Percentiles rank a stretch among this genome's conserved stretches.
phyloP scores from a whole-genome alignment of 495 filamentous ascomycete genomes.

The Lepraria neglecta region DNA sequence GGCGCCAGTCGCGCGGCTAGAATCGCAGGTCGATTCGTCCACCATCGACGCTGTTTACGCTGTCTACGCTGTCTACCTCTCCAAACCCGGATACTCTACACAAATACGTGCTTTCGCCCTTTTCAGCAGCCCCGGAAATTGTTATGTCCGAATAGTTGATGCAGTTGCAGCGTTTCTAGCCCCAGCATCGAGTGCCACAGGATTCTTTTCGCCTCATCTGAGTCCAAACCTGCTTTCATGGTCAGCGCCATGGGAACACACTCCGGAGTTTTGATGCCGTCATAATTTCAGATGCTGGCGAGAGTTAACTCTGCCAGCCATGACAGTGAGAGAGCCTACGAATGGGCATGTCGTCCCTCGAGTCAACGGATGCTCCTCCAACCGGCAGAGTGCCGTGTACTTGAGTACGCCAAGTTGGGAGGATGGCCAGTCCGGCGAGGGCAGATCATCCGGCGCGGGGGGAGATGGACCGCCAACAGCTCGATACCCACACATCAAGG shows the following conservation, averaged over 20 bases:
- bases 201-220: background rate
- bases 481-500: slow-evolving; percentile 65
- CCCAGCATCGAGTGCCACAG: background rate
- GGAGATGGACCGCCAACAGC: slow-evolving; percentile 23
- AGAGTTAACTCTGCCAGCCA: background rate
- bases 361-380: slow-evolving; percentile 9
- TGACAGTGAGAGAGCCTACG: slow-evolving; percentile 15
- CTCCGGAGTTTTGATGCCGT: background rate
- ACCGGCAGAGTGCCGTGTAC: slow-evolving; percentile 18
- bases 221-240: background rate
- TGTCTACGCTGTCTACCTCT: background rate
- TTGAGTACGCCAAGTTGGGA: slow-evolving; percentile 12
- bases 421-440: slow-evolving; percentile 1
- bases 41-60: background rate
- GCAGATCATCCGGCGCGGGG: slow-evolving; percentile 8
- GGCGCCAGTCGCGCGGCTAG: slow-evolving; percentile 4
- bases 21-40: background rate
- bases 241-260: slow-evolving; percentile 14
- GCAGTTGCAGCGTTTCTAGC: background rate
- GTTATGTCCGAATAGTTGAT: background rate
- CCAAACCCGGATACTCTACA: too few species aligned
- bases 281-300: background rate
- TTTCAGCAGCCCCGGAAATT: too few species aligned
- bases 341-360: slow-evolving; percentile 14
- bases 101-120: too few species aligned